Conservation (phyloP, 2,329 filamentous ascomycete genomes). For the Penicillium nordicum region DNA sequence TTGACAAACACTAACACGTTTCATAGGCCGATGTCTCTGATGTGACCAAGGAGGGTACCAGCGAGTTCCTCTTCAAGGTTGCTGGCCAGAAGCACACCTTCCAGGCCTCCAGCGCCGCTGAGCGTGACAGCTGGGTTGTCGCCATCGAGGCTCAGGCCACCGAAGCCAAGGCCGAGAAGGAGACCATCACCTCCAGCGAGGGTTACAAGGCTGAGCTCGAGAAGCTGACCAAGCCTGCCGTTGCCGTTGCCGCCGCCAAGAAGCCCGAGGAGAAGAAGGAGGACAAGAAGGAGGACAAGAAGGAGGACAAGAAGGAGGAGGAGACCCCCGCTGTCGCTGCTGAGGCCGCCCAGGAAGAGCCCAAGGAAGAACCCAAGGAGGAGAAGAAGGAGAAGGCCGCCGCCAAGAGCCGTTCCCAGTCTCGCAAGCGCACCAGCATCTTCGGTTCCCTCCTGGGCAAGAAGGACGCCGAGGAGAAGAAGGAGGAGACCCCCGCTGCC, state of each 20-base stretch:
- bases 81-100: conserved; percentile 91
- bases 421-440: conserved; percentile 58
- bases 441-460: conserved; percentile 58
- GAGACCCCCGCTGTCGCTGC: conserved; percentile 36
- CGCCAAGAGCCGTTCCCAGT: conserved; percentile 58
- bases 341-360: conserved; percentile 32
- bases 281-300: conserved; percentile 12
- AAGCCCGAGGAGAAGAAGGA: conserved; percentile 24
- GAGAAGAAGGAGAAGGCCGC: conserved; percentile 48
- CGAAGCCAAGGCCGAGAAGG: conserved; percentile 58
- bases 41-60: conserved; percentile 68
- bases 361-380: conserved; percentile 30
- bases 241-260: conserved; percentile 30
- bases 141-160: conserved; percentile 79
- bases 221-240: conserved; percentile 55
- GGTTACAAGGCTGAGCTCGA: conserved; percentile 84
- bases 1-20: conserved; percentile 33
- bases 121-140: conserved; percentile 90
- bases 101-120: conserved; percentile 69
- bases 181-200: conserved; percentile 71
- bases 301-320: conserved; percentile 11
- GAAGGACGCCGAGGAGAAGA: conserved; percentile 52
- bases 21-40: conserved; percentile 63
- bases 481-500: conserved; percentile 34
- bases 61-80: conserved; percentile 82